These are phyloP conservation scores for Coniochaeta sp. DNA, from an alignment of 2,329 filamentous ascomycete genomes.

Conservation along the genomic window DNA sequence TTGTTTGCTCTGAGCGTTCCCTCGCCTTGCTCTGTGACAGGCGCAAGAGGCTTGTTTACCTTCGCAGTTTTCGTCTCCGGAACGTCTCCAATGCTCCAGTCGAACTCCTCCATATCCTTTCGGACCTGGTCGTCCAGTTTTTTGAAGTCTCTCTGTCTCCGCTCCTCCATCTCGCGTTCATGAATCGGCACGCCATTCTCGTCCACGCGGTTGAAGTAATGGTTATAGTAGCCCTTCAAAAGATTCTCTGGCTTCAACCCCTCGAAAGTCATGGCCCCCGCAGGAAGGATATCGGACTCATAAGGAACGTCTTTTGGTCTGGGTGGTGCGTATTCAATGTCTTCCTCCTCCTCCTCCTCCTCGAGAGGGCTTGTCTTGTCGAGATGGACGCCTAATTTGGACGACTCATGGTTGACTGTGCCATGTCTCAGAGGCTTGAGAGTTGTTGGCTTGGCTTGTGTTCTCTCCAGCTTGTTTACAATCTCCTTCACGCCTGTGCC, in stretches of 20 bases:
- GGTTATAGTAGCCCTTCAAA: conserved; percentile 53
- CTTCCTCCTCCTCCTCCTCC: conserved; percentile 59
- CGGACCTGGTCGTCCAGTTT: conserved; percentile 61
- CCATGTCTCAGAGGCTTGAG: conserved; percentile 53
- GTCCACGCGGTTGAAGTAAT: conserved; percentile 56
- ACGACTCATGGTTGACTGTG: conserved; percentile 39
- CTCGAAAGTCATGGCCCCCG: conserved; percentile 47
- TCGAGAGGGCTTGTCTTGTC: conserved; percentile 42
- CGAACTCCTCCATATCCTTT: conserved; percentile 54
- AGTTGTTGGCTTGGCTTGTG: conserved; percentile 49
- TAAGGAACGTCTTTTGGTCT: conserved; percentile 59
- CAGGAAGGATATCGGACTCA: conserved; percentile 60
- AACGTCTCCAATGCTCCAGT: conserved; percentile 53
- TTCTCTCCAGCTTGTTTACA: conserved; percentile 54
- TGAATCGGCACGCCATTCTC: conserved; percentile 57
- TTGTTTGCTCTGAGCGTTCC: conserved; percentile 6
- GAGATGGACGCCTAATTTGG: conserved; percentile 57
- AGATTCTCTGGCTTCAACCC: conserved; percentile 50
- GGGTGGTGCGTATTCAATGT: conserved; percentile 87
- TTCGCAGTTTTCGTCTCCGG: conserved; percentile 34
- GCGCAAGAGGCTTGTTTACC: conserved; percentile 15
- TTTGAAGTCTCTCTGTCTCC: conserved; percentile 40
- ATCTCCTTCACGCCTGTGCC: conserved; percentile 54
- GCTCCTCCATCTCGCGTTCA: conserved; percentile 53
- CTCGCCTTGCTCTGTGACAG: conserved; percentile 4